These are phyloP conservation scores for Meredithiella fracta DNA, from an alignment of 2,329 filamentous ascomycete species.

Conservation along the genomic window DNA sequence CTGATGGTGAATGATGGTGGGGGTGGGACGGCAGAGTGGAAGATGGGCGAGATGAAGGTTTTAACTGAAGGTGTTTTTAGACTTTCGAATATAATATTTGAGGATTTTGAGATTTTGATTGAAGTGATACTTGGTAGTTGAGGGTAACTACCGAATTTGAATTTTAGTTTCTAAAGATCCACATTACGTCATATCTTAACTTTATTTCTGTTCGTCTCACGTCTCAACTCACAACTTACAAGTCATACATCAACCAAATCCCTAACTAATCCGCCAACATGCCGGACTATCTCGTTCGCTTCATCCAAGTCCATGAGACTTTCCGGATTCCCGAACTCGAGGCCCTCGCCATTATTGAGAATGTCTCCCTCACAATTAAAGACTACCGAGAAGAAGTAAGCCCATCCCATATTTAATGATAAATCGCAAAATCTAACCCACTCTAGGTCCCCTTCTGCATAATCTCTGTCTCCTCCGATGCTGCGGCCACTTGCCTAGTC, in stretches of 20 bases:
- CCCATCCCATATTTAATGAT: slow-evolving; percentile 13
- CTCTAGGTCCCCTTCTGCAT: slow-evolving; percentile 72
- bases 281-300: slow-evolving; percentile 68
- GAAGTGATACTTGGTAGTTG: no score
- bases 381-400: slow-evolving; percentile 59
- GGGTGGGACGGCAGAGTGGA: background rate
- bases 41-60: no score
- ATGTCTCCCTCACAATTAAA: slow-evolving; percentile 54
- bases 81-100: no score
- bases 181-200: no score
- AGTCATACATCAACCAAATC: background rate
- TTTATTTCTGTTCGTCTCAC: no score
- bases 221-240: no score
- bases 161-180: no score
- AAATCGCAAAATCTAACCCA: slow-evolving; percentile 15
- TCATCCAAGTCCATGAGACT: slow-evolving; percentile 78
- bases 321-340: slow-evolving; percentile 76
- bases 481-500: slow-evolving; percentile 50
- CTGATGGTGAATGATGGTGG: background rate
- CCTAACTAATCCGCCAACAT: slow-evolving; percentile 21
- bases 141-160: no score
- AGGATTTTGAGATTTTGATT: no score
- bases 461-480: slow-evolving; percentile 48
- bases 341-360: slow-evolving; percentile 55
- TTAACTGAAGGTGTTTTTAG: no score